Evolutionary conservation across 495 filamentous ascomycete species (phyloP).

Genomic region (Letharia columbiana): DNA sequence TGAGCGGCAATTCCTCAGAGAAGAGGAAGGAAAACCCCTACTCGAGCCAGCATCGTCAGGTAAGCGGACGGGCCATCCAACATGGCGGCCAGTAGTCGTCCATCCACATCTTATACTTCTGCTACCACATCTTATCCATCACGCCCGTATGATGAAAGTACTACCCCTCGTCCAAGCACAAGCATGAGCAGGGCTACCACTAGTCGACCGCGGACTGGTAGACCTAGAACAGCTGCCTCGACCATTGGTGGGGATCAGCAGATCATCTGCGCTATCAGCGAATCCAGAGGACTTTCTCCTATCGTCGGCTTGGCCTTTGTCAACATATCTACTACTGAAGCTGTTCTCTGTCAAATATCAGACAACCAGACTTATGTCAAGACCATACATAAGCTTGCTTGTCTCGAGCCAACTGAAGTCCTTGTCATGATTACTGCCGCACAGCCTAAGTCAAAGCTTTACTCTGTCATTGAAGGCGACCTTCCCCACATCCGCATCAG

Average conservation of each 20-base stretch:
- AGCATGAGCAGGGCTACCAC: conserved; percentile 35
- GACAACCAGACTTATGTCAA: conserved; percentile 81
- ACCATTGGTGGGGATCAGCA: conserved; percentile 56
- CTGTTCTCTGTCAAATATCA: conserved; percentile 80
- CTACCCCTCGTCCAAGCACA: conserved; percentile 28
- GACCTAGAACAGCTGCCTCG: conserved; percentile 62
- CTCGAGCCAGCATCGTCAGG: neutral
- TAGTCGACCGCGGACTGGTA: conserved; percentile 39
- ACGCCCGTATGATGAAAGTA: conserved; percentile 22
- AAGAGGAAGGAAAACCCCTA: no score
- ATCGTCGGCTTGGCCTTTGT: conserved; percentile 86
- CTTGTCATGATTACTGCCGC: conserved; percentile 63
- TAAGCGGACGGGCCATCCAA: neutral
- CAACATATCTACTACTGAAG: conserved; percentile 74
- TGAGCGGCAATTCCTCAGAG: no score
- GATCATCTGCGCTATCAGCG: conserved; percentile 83
- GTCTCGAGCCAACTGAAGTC: conserved; percentile 69
- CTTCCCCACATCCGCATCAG: conserved; percentile 52
- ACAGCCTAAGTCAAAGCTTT: conserved; percentile 64
- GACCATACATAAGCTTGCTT: conserved; percentile 71
- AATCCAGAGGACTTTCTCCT: conserved; percentile 75
- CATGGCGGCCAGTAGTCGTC: conserved; percentile 25
- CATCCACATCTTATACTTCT: conserved; percentile 33
- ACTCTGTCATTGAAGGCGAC: conserved; percentile 63
- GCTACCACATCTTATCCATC: conserved; percentile 30